Base-by-base conservation (phyloP, 139 green algal genomes). In the Chlorokybus atmophyticus region DNA sequence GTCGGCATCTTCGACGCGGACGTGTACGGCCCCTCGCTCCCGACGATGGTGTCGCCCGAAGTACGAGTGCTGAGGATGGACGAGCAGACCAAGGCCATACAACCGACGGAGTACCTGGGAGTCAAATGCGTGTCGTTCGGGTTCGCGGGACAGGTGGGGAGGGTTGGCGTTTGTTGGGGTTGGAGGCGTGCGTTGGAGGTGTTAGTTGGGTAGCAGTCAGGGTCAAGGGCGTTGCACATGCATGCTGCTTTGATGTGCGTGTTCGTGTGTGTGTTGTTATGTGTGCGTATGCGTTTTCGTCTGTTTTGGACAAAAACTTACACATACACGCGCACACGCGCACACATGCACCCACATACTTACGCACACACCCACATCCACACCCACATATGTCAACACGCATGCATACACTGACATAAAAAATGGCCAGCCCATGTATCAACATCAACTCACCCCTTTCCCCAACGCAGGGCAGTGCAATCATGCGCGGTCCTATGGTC, bases 401-500 rank as follows among this genome's bases (percentile, higher is more conserved):
- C n/a, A n/a, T n/a, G n/a, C n/a, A n/a, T n/a, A n/a, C n/a, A n/a
- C n/a, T n/a, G n/a, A n/a, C n/a, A n/a, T n/a, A n/a, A n/a, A n/a
- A n/a, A n/a, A n/a, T n/a, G n/a, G n/a, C n/a, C n/a, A n/a, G n/a
- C n/a, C n/a, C n/a, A n/a, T n/a, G n/a, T n/a, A n/a, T n/a, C n/a
- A n/a, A n/a, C n/a, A n/a, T n/a, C n/a, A n/a, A n/a, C n/a, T n/a
- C n/a, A n/a, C n/a, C n/a, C n/a, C n/a, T n/a, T n/a, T n/a, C n/a
- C n/a, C n/a, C n/a, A n/a, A n/a, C 17, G 38, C 40, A 71, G 51
- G 90, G 90, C 55, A 83, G 69, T 40, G 90, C 90, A 53, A 96
- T 98, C 76, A 98, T 98, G 91, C 74, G 91, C 2, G 91, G 91
- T 0, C 79, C 91, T 35, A 98, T 98, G 91, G 91, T 95, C 29